phyloP scores from a whole-genome alignment of 192 early-diverging fungal species.

The Funneliformis mosseae region DNA sequence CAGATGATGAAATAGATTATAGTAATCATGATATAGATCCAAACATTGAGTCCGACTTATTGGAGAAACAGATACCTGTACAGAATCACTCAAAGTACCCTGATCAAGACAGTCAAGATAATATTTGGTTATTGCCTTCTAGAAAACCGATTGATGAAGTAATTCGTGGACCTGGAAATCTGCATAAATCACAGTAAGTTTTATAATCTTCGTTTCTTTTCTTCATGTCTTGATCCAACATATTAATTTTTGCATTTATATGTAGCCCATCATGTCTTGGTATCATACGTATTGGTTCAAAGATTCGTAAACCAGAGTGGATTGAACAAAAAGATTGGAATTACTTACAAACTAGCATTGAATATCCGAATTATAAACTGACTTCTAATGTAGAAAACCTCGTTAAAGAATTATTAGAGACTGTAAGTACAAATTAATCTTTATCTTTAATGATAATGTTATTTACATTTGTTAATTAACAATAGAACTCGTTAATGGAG shows the following conservation, averaged over 20 bases:
- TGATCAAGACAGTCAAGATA: conserved; percentile 17
- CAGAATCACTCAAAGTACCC: conserved; percentile 27
- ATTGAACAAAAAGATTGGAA: conserved; percentile 29
- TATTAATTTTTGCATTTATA: conserved; percentile 14
- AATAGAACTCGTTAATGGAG: neutral
- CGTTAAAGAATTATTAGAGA: neutral
- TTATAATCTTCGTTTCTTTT: conserved; percentile 18
- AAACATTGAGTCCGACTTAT: conserved; percentile 14
- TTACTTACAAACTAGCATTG: conserved; percentile 22
- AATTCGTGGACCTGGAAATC: conserved; percentile 23
- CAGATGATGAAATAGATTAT: conserved; percentile 6
- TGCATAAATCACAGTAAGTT: conserved; percentile 27
- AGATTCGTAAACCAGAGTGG: conserved; percentile 20
- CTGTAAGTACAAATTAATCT: conserved; percentile 29
- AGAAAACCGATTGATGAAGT: conserved; percentile 20
- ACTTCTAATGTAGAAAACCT: conserved; percentile 10
- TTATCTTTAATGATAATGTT: conserved; percentile 19
- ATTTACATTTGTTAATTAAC: conserved; percentile 1
- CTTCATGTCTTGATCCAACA: conserved; percentile 17
- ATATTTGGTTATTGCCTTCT: conserved; percentile 22
- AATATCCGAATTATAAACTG: conserved; percentile 24
- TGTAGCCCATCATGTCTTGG: conserved; percentile 21
- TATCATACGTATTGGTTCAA: conserved; percentile 28
- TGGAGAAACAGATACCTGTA: conserved; percentile 6
- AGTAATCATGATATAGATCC: conserved; percentile 17